Conservation (phyloP, 352 stramenopile species). For the Phytophthora litchii region DNA sequence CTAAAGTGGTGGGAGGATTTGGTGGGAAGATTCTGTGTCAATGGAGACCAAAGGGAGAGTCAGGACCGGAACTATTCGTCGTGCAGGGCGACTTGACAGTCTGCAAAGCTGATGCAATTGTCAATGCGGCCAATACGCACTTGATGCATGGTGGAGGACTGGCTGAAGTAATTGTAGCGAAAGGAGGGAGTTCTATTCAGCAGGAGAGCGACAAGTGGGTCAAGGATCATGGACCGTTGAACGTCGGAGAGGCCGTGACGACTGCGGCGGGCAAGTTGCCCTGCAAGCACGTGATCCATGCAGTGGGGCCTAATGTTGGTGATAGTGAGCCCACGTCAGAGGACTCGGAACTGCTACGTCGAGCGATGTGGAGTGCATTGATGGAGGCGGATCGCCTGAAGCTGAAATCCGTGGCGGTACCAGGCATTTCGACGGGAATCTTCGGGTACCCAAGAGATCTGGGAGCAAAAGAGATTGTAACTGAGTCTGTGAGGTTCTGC, state of each 20-base stretch:
- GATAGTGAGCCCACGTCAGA: conserved; percentile 21
- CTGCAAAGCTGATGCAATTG: conserved; percentile 45
- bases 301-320: conserved; percentile 40
- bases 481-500: conserved; percentile 34
- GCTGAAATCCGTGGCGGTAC: conserved; percentile 42
- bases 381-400: conserved; percentile 36
- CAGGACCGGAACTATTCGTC: conserved; percentile 32
- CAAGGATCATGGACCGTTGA: conserved; percentile 21
- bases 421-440: conserved; percentile 51
- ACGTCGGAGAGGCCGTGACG: conserved; percentile 41
- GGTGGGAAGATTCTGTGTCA: conserved; percentile 15
- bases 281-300: conserved; percentile 52
- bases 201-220: conserved; percentile 41
- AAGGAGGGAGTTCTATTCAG: conserved; percentile 39
- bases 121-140: conserved; percentile 47
- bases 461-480: conserved; percentile 44
- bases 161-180: conserved; percentile 37
- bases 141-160: conserved; percentile 46
- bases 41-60: conserved; percentile 9
- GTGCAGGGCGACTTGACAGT: conserved; percentile 48
- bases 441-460: conserved; percentile 56
- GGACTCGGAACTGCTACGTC: conserved; percentile 36
- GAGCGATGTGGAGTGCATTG: conserved; percentile 44
- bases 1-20: not conserved
- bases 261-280: conserved; percentile 40